Evolutionary conservation across 371 early-diverging fungal species (phyloP), one percentile per base, ranked within the genome.

Genomic region (Rhizopus arrhizus): DNA sequence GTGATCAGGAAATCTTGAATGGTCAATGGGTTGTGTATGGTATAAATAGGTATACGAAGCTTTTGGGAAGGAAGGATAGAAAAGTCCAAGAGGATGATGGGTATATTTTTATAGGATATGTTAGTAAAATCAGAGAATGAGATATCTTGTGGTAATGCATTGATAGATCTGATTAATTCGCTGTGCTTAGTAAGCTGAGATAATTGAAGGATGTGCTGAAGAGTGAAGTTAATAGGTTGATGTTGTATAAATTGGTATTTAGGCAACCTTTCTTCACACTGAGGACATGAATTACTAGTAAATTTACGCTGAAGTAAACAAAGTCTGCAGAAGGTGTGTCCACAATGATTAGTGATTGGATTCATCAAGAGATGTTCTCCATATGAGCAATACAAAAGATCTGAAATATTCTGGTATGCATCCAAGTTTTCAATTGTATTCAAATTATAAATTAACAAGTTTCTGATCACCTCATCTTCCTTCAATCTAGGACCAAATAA

Each of bases 321-420:
- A 1, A 66, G 40, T 40, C 77, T 80, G 68, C 91, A 91, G 59
- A 83, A 82, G 0, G 86, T 84, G 61, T 91, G 91, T 3, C 91
- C 91, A 61, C 91, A 91, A 8, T 75, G 76, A 22, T 77, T 78
- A 0, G 89, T 89, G 36, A 88, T 64, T 3, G 91, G 89, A n/a
- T 81, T 73, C 13, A 65, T 56, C 16, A 89, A 59, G 11, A 80
- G 48, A 15, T 75, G 62, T 35, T 70, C 69, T 55, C 90, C 89
- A 40, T 87, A 69, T 31, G 80, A 72, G 63, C 91, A 91, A 7
- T 10, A 10, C 38, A 38, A 2, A 10, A 12, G 10, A 38, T 38
- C 12, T 38, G 38, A 38, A 10, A 38, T 38, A 38, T 7, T 38
- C 38, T 3, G 7, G 38, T 38, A 38, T 10, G 38, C 38, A 10